phyloP scores from a whole-genome alignment of 441 rosid species.

The Breynia disticha region DNA sequence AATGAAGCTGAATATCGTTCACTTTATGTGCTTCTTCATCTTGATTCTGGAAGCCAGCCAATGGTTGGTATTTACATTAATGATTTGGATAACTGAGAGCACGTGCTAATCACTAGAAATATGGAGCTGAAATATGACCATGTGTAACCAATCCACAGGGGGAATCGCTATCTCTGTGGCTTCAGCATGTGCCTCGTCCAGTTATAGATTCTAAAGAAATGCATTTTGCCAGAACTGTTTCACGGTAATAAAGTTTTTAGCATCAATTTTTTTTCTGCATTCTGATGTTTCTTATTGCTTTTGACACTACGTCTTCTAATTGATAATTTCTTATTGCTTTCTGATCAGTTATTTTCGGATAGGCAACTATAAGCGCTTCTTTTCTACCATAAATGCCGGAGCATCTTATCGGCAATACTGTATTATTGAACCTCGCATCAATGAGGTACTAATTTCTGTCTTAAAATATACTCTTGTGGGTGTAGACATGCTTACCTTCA shows the following conservation, averaged over 20 bases:
- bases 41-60: slow-evolving; percentile 44
- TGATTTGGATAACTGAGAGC: slow-evolving; percentile 6
- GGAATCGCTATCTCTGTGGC: slow-evolving; percentile 77
- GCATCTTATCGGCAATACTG: slow-evolving; percentile 76
- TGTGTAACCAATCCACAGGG: slow-evolving; percentile 44
- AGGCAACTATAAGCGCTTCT: slow-evolving; percentile 61
- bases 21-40: slow-evolving; percentile 71
- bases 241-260: slow-evolving; percentile 30
- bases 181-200: slow-evolving; percentile 41
- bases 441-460: slow-evolving; percentile 34
- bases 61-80: slow-evolving; percentile 37
- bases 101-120: slow-evolving; percentile 2
- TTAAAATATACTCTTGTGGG: not conserved
- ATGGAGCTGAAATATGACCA: slow-evolving; percentile 4
- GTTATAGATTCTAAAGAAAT: slow-evolving; percentile 60
- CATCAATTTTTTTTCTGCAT: not conserved
- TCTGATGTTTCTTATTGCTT: not conserved
- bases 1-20: slow-evolving; percentile 78
- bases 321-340: not conserved
- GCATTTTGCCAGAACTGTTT: slow-evolving; percentile 56
- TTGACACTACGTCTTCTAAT: not conserved
- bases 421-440: slow-evolving; percentile 53
- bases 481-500: not conserved
- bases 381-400: slow-evolving; percentile 41
- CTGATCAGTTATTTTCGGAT: slow-evolving; percentile 41